Conservation (phyloP, 129 eudicot species). For the Helianthus annuus region DNA sequence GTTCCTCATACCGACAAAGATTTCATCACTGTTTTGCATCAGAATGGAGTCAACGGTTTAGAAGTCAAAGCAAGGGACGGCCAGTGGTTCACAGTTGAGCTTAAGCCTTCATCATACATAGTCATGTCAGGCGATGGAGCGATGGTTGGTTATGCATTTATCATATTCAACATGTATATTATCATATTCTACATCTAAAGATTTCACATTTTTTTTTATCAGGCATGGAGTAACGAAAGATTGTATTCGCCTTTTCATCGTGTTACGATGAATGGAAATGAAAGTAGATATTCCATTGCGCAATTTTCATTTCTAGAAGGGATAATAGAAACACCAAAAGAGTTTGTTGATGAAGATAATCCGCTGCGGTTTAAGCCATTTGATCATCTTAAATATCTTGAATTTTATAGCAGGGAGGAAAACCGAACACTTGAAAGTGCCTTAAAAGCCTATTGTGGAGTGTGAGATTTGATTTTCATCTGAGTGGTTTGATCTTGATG, state of each 20-base stretch:
- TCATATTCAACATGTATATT: neutral
- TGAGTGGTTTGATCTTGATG: neutral
- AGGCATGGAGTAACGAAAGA: conserved; percentile 89
- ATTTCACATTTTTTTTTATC: neutral
- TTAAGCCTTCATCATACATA: conserved; percentile 59
- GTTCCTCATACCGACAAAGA: conserved; percentile 76
- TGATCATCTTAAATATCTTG: conserved; percentile 62
- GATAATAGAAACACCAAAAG: conserved; percentile 63
- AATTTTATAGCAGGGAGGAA: conserved; percentile 54
- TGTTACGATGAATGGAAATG: conserved; percentile 68
- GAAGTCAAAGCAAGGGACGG: conserved; percentile 73
- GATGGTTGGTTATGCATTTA: conserved; percentile 39
- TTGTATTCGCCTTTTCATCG: conserved; percentile 66
- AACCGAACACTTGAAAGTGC: conserved; percentile 57
- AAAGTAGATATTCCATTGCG: conserved; percentile 60
- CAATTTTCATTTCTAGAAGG: conserved; percentile 69
- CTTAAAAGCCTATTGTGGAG: conserved; percentile 56
- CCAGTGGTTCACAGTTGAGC: conserved; percentile 63
- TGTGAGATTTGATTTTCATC: conserved; percentile 31
- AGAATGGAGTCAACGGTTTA: conserved; percentile 63
- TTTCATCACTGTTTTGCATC: conserved; percentile 70
- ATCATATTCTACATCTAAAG: neutral
- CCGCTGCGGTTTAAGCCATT: conserved; percentile 69
- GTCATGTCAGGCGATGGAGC: conserved; percentile 81
- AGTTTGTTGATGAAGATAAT: conserved; percentile 67